phyloP scores from a whole-genome alignment of 345 rosid genomes.

The Citrus medica region DNA sequence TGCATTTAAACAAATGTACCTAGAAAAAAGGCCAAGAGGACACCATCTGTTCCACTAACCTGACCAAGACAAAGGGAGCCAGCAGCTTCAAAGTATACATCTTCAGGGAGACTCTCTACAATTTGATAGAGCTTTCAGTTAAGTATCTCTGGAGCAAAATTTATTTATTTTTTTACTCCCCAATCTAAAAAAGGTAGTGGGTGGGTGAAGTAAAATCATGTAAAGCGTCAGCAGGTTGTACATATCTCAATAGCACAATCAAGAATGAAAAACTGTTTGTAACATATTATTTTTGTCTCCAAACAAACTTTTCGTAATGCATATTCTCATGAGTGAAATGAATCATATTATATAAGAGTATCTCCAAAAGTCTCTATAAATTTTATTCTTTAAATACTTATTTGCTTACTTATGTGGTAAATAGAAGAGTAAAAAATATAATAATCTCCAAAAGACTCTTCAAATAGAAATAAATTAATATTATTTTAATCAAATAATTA shows the following conservation, averaged over 20 bases:
- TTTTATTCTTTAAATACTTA: too few species aligned
- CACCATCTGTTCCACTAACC: constrained; percentile 39
- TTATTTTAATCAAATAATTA: too few species aligned
- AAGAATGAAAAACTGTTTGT: neutral
- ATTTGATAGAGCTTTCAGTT: constrained; percentile 87
- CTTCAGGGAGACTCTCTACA: constrained; percentile 81
- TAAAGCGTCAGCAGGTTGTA: constrained; percentile 2
- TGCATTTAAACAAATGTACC: neutral
- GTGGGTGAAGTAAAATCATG: neutral
- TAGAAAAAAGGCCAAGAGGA: neutral
- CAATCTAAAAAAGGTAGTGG: too few species aligned
- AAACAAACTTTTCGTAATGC: neutral
- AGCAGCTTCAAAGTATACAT: constrained; percentile 67
- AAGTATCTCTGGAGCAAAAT: constrained; percentile 53
- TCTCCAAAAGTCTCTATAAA: too few species aligned
- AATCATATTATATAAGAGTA: too few species aligned
- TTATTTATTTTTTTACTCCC: too few species aligned
- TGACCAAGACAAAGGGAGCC: constrained; percentile 86
- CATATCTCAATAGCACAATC: neutral
- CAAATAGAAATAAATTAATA: too few species aligned
- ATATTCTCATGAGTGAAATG: too few species aligned
- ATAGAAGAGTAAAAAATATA: too few species aligned
- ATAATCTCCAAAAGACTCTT: too few species aligned
- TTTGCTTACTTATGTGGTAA: too few species aligned
- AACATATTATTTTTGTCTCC: neutral